These are phyloP conservation scores for Cunninghamia lanceolata DNA, from an alignment of 75 land plant species.

Conservation along the genomic window DNA sequence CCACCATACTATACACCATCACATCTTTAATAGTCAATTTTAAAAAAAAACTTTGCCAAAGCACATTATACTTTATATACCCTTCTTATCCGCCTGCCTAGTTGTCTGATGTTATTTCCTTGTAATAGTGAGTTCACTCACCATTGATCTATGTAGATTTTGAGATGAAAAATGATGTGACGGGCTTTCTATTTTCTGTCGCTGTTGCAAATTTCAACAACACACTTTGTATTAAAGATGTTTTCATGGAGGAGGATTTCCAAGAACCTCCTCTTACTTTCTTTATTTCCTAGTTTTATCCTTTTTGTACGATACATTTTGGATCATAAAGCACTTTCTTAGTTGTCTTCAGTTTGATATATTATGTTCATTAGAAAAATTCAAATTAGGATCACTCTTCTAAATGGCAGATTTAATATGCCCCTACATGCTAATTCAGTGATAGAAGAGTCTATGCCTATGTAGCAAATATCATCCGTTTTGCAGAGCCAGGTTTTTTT, in stretches of 20 bases:
- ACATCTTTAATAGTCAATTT: not conserved
- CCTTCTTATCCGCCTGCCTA: not conserved
- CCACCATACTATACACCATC: not conserved
- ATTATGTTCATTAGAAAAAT: too few relatives aligned
- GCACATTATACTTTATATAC: not conserved
- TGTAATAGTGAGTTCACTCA: not conserved
- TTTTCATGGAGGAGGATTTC: not conserved
- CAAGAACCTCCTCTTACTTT: not conserved
- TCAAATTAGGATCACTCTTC: too few relatives aligned
- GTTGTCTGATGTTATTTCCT: not conserved
- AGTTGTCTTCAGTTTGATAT: too few relatives aligned
- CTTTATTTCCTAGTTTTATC: not conserved
- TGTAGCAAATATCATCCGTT: too few relatives aligned
- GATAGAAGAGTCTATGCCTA: too few relatives aligned
- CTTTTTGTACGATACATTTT: too few relatives aligned
- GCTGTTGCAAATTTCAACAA: not conserved
- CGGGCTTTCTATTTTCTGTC: not conserved
- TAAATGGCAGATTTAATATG: not conserved
- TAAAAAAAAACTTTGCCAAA: not conserved
- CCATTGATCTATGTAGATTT: not conserved
- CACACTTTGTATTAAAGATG: not conserved
- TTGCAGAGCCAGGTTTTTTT: too few relatives aligned
- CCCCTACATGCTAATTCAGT: too few relatives aligned
- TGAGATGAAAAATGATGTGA: not conserved
- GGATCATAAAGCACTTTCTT: too few relatives aligned